These are phyloP conservation scores for Paraglomus brasilianum DNA, from an alignment of 192 early-diverging fungal species.

Conservation along the genomic window DNA sequence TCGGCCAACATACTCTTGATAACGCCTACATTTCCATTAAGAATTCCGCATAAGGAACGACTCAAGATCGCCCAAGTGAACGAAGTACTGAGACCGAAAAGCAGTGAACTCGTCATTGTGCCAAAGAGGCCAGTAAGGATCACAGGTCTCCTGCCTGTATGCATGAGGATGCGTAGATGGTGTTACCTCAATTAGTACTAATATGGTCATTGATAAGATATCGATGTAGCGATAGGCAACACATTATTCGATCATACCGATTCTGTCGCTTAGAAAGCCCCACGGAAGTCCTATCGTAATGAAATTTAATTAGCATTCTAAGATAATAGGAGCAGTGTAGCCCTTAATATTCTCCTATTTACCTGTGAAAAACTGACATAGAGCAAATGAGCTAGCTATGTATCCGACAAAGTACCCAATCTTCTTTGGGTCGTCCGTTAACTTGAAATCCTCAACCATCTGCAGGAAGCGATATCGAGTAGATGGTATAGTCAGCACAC, in stretches of 20 bases:
- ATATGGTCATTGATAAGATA: neutral
- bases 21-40: conserved; percentile 78
- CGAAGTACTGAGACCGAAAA: conserved; percentile 71
- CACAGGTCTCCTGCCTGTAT: conserved; percentile 78
- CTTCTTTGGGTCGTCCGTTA: conserved; percentile 69
- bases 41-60: conserved; percentile 64
- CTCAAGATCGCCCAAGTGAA: conserved; percentile 59
- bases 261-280: neutral
- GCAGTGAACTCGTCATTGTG: conserved; percentile 61
- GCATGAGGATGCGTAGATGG: conserved; percentile 57
- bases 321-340: no score
- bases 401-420: conserved; percentile 82
- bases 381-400: conserved; percentile 42
- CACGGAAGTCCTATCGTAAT: no score
- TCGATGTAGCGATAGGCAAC: neutral
- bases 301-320: no score
- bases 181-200: neutral
- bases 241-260: neutral
- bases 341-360: no score
- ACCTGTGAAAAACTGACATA: no score
- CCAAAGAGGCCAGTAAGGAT: conserved; percentile 78
- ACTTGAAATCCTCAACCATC: conserved; percentile 65
- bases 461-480: conserved; percentile 9
- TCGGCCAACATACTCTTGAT: conserved; percentile 83
- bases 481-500: neutral